Evolutionary conservation across 2,329 filamentous ascomycete species (phyloP).

Genomic region (Apiospora koreana): DNA sequence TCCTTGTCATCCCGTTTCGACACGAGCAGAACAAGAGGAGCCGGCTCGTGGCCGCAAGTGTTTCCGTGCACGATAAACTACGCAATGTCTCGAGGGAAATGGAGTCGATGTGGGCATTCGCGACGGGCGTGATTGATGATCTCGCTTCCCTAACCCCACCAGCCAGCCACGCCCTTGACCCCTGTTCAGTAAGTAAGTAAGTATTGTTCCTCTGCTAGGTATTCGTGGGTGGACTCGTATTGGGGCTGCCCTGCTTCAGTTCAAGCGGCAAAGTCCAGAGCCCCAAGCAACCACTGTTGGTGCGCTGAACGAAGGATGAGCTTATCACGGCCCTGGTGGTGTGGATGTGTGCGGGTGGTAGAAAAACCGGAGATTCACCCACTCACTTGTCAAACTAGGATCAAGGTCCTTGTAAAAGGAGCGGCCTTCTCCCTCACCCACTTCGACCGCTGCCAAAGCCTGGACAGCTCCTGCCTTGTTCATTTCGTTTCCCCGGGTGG

Average conservation of each 20-base stretch:
- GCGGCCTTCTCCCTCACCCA: background rate
- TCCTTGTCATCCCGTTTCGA: background rate
- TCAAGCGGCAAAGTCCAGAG: background rate
- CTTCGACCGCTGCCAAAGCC: background rate
- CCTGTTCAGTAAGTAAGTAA: too few relatives aligned
- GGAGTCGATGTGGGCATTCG: background rate
- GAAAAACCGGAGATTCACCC: background rate
- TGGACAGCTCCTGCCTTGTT: background rate
- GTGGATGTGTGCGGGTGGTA: background rate
- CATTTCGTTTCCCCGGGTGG: background rate
- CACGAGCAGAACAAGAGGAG: background rate
- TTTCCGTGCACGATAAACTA: conserved; percentile 4
- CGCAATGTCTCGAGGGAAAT: background rate
- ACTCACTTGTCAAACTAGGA: background rate
- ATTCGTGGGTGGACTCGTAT: background rate
- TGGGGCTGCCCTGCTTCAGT: background rate
- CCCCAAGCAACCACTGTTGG: background rate
- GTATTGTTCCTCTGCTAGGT: background rate
- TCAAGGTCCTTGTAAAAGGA: background rate
- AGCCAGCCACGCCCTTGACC: conserved; percentile 1
- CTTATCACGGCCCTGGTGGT: background rate
- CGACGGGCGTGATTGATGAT: background rate
- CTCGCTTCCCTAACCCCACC: background rate
- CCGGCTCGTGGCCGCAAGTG: background rate
- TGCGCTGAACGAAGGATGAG: background rate